A percentile compares a stretch with the other conserved stretches of the same genome.
phyloP scores from a whole-genome alignment of 2,329 filamentous ascomycete species.

The Stromatinia cepivora region DNA sequence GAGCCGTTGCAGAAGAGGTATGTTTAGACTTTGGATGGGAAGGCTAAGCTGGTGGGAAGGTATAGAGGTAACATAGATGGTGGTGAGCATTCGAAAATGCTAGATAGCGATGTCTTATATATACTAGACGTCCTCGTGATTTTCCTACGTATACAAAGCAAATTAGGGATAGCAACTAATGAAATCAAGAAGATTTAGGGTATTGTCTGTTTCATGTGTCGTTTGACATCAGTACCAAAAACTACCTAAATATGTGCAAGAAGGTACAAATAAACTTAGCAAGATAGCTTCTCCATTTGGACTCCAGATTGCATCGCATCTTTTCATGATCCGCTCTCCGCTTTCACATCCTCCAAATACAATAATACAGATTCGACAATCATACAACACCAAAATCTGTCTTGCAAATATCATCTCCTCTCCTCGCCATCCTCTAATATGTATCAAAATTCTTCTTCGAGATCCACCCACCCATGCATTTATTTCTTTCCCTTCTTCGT shows the following conservation, averaged over 20 bases:
- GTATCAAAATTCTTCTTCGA: not conserved
- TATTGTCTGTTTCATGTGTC: constrained; percentile 5
- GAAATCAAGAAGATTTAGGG: not conserved
- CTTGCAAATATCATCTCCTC: not conserved
- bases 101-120: not conserved
- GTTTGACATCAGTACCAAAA: not conserved
- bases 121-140: not conserved
- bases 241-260: constrained; percentile 10
- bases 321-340: not conserved
- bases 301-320: not conserved
- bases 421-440: not conserved
- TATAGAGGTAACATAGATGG: not conserved
- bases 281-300: not conserved
- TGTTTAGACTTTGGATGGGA: constrained; percentile 16
- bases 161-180: not conserved
- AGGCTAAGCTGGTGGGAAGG: no score
- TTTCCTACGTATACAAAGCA: not conserved
- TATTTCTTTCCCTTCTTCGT: constrained; percentile 35
- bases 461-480: not conserved
- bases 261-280: not conserved
- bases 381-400: not conserved
- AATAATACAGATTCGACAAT: constrained; percentile 1
- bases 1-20: constrained; percentile 40
- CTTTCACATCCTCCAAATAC: not conserved
- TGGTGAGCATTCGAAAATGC: not conserved